Percentiles rank a stretch among this genome's conserved stretches.
Evolutionary conservation across 2,329 filamentous ascomycete species (phyloP).

Genomic region (Elsinoe ampelina): DNA sequence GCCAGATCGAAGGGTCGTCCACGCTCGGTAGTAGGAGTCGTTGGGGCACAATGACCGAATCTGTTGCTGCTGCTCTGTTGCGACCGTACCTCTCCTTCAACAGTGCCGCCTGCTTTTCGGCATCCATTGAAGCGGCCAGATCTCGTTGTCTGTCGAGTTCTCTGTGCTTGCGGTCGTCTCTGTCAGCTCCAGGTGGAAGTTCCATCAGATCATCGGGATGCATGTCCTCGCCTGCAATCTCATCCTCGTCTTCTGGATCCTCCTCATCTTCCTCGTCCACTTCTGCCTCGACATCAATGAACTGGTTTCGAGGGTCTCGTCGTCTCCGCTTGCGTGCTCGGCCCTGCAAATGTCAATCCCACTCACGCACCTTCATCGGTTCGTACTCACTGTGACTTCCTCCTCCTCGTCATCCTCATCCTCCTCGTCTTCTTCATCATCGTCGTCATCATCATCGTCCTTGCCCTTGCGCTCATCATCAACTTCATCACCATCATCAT

Average conservation of each 20-base stretch:
- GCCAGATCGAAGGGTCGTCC: conserved; percentile 94
- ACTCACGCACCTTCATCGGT: neutral
- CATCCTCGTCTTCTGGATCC: conserved; percentile 79
- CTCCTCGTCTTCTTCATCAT: conserved; percentile 55
- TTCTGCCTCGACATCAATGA: conserved; percentile 97
- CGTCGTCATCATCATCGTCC: conserved; percentile 44
- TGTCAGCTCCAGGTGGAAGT: conserved; percentile 60
- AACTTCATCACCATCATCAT: conserved; percentile 45
- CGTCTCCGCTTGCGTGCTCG: conserved; percentile 72
- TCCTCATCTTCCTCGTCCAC: conserved; percentile 91
- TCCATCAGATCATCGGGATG: conserved; percentile 85
- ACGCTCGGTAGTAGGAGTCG: conserved; percentile 82
- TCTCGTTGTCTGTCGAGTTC: conserved; percentile 91
- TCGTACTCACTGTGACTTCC: conserved; percentile 22
- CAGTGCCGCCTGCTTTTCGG: conserved; percentile 83
- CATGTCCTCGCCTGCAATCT: conserved; percentile 73
- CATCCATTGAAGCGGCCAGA: conserved; percentile 77
- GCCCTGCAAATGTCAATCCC: conserved; percentile 34
- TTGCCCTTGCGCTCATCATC: conserved; percentile 56
- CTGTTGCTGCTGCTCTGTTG: conserved; percentile 52
- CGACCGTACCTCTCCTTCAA: conserved; percentile 83
- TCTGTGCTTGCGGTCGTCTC: conserved; percentile 85
- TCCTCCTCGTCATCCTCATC: conserved; percentile 29
- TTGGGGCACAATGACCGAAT: conserved; percentile 72
- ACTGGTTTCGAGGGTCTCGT: conserved; percentile 66